These are phyloP conservation scores for Penicillium sp. DNA, from an alignment of 2,329 filamentous ascomycete genomes.

Conservation along the genomic window DNA sequence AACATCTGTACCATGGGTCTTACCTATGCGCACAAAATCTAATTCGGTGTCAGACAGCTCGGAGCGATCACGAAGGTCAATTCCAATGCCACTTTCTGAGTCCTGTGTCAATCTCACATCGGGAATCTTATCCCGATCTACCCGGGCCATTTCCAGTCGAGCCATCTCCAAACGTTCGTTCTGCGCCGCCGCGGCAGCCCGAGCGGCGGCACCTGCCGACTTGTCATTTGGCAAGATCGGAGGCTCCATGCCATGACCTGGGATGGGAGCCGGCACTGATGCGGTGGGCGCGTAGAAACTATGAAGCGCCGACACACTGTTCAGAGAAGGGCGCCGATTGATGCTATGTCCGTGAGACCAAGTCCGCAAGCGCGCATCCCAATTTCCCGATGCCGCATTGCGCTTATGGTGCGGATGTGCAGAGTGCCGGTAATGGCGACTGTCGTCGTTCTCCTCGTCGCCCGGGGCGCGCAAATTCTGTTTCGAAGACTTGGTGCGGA, in stretches of 20 bases:
- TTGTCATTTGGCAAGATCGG: slow-evolving; percentile 38
- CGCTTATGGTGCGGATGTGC: slow-evolving; percentile 16
- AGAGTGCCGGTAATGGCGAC: slow-evolving; percentile 15
- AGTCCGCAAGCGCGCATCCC: slow-evolving; percentile 21
- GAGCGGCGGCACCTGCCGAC: slow-evolving; percentile 42
- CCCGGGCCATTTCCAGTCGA: slow-evolving; percentile 24
- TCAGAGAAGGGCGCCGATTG: slow-evolving; percentile 35
- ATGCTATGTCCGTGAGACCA: slow-evolving; percentile 29
- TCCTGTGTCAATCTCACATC: slow-evolving; percentile 35
- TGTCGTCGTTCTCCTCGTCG: slow-evolving; percentile 8
- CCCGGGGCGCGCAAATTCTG: slow-evolving; percentile 17
- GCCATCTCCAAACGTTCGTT: slow-evolving; percentile 34
- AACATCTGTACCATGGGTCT: slow-evolving; percentile 1
- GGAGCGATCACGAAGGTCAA: slow-evolving; percentile 38
- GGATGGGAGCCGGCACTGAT: slow-evolving; percentile 29
- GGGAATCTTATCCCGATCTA: slow-evolving; percentile 26
- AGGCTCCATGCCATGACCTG: slow-evolving; percentile 34
- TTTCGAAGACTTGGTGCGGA: slow-evolving; percentile 36
- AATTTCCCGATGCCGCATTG: slow-evolving; percentile 19
- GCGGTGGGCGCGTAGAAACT: slow-evolving; percentile 30
- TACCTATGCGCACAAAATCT: slow-evolving; percentile 37
- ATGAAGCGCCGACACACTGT: slow-evolving; percentile 32
- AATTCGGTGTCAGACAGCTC: slow-evolving; percentile 33
- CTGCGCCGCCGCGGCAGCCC: slow-evolving; percentile 47
- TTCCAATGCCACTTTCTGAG: slow-evolving; percentile 48